Evolutionary conservation across 768 basidiomycete species (phyloP).

Genomic region (Cyclocybe aegerita): DNA sequence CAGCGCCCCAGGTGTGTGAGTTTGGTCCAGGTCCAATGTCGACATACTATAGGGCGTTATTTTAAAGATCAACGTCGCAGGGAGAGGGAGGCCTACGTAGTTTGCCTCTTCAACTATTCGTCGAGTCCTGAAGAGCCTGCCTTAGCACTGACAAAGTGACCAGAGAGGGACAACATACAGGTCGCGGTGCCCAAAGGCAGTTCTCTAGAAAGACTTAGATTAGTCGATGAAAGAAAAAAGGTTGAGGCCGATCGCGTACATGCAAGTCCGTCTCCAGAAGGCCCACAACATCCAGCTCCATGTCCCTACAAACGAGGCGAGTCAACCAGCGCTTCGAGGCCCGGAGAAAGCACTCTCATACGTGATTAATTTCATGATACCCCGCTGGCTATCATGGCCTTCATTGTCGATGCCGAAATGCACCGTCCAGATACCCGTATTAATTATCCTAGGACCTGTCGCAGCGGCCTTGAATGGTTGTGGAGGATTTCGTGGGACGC

Average conservation of each 20-base stretch:
- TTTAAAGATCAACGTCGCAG: neutral
- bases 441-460: slow-evolving; percentile 48
- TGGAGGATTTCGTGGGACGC: slow-evolving; percentile 48
- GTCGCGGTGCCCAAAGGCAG: slow-evolving; percentile 79
- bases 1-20: slow-evolving; percentile 88
- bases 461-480: slow-evolving; percentile 62
- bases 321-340: neutral
- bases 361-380: slow-evolving; percentile 54
- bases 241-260: slow-evolving; percentile 32
- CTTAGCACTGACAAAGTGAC: neutral
- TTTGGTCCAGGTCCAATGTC: slow-evolving; percentile 90
- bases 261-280: slow-evolving; percentile 85
- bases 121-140: slow-evolving; percentile 54
- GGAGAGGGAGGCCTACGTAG: slow-evolving; percentile 54
- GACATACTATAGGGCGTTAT: slow-evolving; percentile 55
- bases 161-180: slow-evolving; percentile 42
- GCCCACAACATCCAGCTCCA: slow-evolving; percentile 85
- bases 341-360: slow-evolving; percentile 15
- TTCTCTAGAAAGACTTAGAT: slow-evolving; percentile 27
- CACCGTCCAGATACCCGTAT: slow-evolving; percentile 88
- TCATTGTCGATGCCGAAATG: slow-evolving; percentile 85
- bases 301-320: slow-evolving; percentile 46
- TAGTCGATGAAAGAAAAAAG: too few species aligned
- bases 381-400: slow-evolving; percentile 69
- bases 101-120: slow-evolving; percentile 75